Percentiles rank a stretch among this genome's conserved stretches.
phyloP scores from a whole-genome alignment of 176 grass and related monocot species.

The Ananas comosus region DNA sequence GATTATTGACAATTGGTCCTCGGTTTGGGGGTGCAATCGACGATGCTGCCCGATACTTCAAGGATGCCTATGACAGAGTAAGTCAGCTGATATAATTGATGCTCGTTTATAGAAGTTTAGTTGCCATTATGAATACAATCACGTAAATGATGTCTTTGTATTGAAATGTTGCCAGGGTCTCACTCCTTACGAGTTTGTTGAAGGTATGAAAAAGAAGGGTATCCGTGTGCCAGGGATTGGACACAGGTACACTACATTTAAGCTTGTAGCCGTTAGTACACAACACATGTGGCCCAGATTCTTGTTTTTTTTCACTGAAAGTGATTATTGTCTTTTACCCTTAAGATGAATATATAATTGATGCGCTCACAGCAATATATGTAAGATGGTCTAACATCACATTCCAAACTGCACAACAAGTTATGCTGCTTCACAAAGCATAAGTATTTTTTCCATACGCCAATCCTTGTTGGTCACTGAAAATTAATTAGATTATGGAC shows the following conservation, averaged over 20 bases:
- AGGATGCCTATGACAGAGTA: conserved; percentile 94
- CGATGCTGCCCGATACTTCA: conserved; percentile 97
- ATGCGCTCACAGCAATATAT: neutral
- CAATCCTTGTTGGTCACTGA: too few species aligned
- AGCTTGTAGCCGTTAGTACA: neutral
- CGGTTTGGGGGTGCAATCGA: conserved; percentile 99
- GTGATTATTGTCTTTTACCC: neutral
- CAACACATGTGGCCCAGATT: neutral
- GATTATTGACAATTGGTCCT: conserved; percentile 93
- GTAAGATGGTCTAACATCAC: too few species aligned
- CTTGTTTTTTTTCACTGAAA: neutral
- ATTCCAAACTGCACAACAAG: too few species aligned
- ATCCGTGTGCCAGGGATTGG: conserved; percentile 97
- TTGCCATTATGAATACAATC: neutral
- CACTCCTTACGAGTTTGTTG: conserved; percentile 93
- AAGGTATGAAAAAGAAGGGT: conserved; percentile 99
- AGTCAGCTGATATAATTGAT: conserved; percentile 12
- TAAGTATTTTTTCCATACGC: too few species aligned
- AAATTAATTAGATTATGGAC: too few species aligned
- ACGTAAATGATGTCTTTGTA: neutral
- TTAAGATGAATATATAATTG: neutral
- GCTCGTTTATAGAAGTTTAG: neutral
- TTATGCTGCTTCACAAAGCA: too few species aligned
- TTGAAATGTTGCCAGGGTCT: conserved; percentile 35
- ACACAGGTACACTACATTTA: conserved; percentile 49